Conservation (phyloP, 176 grass and related monocot genomes). For the Secale cereale region DNA sequence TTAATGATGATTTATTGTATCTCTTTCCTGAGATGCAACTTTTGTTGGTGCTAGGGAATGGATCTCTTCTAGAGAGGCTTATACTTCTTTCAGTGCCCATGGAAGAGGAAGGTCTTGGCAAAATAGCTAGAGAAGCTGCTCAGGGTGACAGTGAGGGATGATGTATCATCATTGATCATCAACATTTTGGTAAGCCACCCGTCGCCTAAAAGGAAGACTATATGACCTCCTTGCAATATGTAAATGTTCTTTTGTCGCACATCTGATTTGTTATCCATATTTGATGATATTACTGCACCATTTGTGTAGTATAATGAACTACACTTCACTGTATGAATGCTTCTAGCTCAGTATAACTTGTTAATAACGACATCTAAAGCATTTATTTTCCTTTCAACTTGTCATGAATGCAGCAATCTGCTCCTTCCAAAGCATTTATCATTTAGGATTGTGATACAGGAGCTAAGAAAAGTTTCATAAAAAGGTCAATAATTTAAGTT, state of each 20-base stretch:
- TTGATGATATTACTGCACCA: background rate
- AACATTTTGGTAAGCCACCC: constrained; percentile 67
- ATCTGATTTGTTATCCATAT: constrained; percentile 10
- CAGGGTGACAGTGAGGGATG: constrained; percentile 74
- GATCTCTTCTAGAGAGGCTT: constrained; percentile 96
- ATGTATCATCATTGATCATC: constrained; percentile 83
- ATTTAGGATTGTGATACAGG: background rate
- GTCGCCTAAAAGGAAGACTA: background rate
- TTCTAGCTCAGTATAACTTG: background rate
- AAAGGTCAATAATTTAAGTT: too few species aligned
- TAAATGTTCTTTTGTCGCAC: background rate
- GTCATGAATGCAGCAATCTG: background rate
- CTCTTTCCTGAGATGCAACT: constrained; percentile 13
- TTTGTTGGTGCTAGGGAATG: constrained; percentile 64
- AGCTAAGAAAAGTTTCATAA: background rate
- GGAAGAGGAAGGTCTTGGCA: constrained; percentile 51
- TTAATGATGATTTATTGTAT: background rate
- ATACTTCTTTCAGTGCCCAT: constrained; percentile 49
- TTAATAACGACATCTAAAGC: background rate
- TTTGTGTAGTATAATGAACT: constrained; percentile 33
- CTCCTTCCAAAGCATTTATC: background rate
- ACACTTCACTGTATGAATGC: background rate
- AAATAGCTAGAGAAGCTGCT: constrained; percentile 63
- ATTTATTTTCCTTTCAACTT: too few species aligned
- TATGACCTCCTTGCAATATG: background rate